A percentile compares a stretch with the other conserved stretches of the same genome.
These are phyloP conservation scores for Colletotrichum sp. DNA, from an alignment of 2,329 filamentous ascomycete genomes.

Conservation along the genomic window DNA sequence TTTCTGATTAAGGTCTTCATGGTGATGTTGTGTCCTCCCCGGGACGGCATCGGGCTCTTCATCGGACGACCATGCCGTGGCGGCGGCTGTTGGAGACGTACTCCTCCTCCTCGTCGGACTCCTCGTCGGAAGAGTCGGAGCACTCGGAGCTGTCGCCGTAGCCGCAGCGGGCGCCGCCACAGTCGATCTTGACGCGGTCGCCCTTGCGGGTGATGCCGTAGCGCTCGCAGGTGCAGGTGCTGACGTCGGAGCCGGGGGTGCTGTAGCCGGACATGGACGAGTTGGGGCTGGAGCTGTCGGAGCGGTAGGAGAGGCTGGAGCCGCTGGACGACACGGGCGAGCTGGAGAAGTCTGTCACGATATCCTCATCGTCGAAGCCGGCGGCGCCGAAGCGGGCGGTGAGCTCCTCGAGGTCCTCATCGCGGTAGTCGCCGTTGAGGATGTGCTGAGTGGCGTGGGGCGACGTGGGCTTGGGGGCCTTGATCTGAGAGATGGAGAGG, in stretches of 20 bases:
- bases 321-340: constrained; percentile 71
- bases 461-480: constrained; percentile 87
- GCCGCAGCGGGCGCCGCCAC: constrained; percentile 86
- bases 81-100: constrained; percentile 60
- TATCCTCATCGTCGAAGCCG: constrained; percentile 63
- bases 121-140: constrained; percentile 65
- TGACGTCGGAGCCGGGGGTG: constrained; percentile 77
- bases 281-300: constrained; percentile 75
- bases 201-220: constrained; percentile 95
- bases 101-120: constrained; percentile 48
- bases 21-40: constrained; percentile 6
- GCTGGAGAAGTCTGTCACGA: constrained; percentile 58
- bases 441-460: constrained; percentile 88
- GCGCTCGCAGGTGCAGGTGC: constrained; percentile 89
- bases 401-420: constrained; percentile 78
- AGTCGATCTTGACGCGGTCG: constrained; percentile 95
- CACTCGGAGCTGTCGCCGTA: constrained; percentile 76
- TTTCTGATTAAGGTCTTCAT: not conserved
- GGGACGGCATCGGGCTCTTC: constrained; percentile 2
- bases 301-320: constrained; percentile 74
- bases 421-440: constrained; percentile 79
- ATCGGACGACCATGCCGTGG: constrained; percentile 66
- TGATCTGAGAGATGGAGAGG: constrained; percentile 86
- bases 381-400: constrained; percentile 73
- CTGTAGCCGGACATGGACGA: constrained; percentile 80